Percentiles rank a stretch among this genome's conserved stretches.
phyloP scores from a whole-genome alignment of 306 rosid genomes.

The Parietaria judaica region DNA sequence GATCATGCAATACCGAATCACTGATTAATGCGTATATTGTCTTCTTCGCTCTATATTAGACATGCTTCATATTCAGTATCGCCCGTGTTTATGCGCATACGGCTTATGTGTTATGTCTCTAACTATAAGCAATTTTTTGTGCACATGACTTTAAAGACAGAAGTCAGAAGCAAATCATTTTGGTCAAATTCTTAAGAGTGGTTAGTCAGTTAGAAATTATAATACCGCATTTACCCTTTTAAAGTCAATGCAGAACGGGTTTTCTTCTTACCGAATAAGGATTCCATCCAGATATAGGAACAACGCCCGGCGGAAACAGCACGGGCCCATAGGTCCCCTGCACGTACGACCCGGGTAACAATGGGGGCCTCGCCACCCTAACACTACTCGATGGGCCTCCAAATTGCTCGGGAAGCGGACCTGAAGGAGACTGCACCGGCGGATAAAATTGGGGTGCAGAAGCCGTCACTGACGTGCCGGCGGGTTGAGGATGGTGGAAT shows the following conservation, averaged over 20 bases:
- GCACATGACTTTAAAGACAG: no score
- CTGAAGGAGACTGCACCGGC: constrained; percentile 81
- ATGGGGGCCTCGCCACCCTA: constrained; percentile 81
- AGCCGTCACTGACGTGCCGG: constrained; percentile 52
- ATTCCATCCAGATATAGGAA: constrained; percentile 71
- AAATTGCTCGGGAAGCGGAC: constrained; percentile 63
- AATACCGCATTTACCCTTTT: no score
- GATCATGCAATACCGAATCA: no score
- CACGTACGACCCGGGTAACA: constrained; percentile 67
- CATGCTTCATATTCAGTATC: no score
- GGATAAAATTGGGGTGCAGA: constrained; percentile 93
- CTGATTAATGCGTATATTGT: no score
- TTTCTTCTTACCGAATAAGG: constrained; percentile 63
- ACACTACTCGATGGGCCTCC: constrained; percentile 57
- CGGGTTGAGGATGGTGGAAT: constrained; percentile 88
- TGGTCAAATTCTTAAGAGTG: no score
- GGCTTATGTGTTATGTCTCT: no score
- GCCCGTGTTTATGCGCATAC: no score
- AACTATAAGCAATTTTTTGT: no score
- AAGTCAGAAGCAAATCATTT: no score
- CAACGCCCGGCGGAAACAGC: constrained; percentile 69
- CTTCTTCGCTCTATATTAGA: no score
- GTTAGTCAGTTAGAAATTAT: no score
- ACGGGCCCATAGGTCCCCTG: constrained; percentile 84
- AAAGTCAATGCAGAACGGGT: constrained; percentile 8